Evolutionary conservation across 345 rosid genomes (phyloP).

Genomic region (Euphorbia lathyris): DNA sequence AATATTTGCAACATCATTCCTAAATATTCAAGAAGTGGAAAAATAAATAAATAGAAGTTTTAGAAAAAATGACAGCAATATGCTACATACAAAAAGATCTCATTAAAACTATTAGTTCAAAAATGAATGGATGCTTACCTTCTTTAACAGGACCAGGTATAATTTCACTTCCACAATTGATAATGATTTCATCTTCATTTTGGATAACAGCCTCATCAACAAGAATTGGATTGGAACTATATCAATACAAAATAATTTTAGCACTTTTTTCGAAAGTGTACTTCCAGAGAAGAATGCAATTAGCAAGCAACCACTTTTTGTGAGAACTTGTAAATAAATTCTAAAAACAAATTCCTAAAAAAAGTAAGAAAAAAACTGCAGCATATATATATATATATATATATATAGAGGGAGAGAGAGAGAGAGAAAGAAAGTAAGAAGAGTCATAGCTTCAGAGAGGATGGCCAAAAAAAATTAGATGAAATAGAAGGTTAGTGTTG

Average conservation of each 20-base stretch:
- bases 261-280: neutral
- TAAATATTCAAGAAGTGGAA: neutral
- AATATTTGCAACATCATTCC: neutral
- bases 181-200: slow-evolving; percentile 42
- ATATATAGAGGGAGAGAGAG: neutral
- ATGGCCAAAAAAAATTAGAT: no score
- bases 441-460: no score
- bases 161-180: slow-evolving; percentile 66
- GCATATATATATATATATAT: neutral
- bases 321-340: neutral
- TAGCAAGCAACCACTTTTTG: neutral
- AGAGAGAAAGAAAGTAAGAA: neutral
- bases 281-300: neutral
- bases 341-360: neutral
- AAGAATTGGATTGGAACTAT: slow-evolving; percentile 56
- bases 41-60: neutral
- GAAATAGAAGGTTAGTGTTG: neutral
- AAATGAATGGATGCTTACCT: slow-evolving; percentile 43
- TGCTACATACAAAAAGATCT: neutral
- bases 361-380: neutral
- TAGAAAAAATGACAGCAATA: neutral
- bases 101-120: neutral
- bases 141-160: slow-evolving; percentile 51
- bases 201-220: slow-evolving; percentile 52
- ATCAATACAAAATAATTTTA: slow-evolving; percentile 9